Conservation (phyloP, 768 basidiomycete species). For the Serendipita sp. region DNA sequence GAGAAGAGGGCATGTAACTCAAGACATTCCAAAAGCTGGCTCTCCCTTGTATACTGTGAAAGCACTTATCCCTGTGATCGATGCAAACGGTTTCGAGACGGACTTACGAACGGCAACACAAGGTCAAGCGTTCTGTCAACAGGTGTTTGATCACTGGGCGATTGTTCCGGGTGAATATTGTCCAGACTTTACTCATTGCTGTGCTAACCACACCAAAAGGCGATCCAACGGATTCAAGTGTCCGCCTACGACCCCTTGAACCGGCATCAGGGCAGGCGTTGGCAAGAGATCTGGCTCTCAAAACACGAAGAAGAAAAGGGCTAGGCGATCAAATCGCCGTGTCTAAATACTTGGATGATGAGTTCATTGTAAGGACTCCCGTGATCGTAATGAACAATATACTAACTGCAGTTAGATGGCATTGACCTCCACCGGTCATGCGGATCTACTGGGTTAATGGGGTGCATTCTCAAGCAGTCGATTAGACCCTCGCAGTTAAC, state of each 20-base stretch:
- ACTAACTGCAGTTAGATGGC: slow-evolving; percentile 44
- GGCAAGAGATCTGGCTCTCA: slow-evolving; percentile 86
- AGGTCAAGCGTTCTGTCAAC: slow-evolving; percentile 96
- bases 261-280: slow-evolving; percentile 93
- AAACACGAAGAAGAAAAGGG: slow-evolving; percentile 91
- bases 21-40: slow-evolving; percentile 94
- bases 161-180: slow-evolving; percentile 71
- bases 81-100: slow-evolving; percentile 97
- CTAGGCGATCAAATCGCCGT: slow-evolving; percentile 94
- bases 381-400: neutral
- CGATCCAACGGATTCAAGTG: slow-evolving; percentile 94
- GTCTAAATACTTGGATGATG: slow-evolving; percentile 92
- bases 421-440: slow-evolving; percentile 89
- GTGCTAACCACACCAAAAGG: slow-evolving; percentile 28
- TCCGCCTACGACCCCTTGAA: slow-evolving; percentile 89
- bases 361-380: slow-evolving; percentile 61
- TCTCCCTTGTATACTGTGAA: slow-evolving; percentile 97
- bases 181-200: neutral
- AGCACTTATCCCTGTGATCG: slow-evolving; percentile 94
- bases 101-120: slow-evolving; percentile 94
- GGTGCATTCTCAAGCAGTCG: neutral
- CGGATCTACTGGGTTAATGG: slow-evolving; percentile 56
- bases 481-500: too few species aligned
- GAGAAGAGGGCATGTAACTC: slow-evolving; percentile 96
- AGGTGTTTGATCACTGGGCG: slow-evolving; percentile 97